Evolutionary conservation across 2,329 filamentous ascomycete species (phyloP).

Genomic region (Diplodia seriata): DNA sequence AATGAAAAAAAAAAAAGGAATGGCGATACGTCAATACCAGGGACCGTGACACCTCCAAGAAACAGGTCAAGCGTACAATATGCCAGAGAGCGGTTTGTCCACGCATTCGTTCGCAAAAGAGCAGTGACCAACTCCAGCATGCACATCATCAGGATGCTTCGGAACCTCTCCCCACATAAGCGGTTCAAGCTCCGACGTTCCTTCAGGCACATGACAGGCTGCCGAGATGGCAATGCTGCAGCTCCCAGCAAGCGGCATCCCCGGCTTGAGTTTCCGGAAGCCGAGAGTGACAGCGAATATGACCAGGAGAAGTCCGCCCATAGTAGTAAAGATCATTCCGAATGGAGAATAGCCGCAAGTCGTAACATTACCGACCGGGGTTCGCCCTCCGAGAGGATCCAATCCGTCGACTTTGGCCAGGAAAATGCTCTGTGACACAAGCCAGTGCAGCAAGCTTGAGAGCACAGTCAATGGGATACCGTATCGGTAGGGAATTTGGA

Average conservation of each 20-base stretch:
- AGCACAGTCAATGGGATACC: no score
- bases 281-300: background rate
- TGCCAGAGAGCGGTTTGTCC: background rate
- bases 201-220: background rate
- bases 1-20: no score
- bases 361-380: no score
- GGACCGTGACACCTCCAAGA: background rate
- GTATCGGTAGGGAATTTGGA: no score
- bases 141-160: background rate
- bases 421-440: no score
- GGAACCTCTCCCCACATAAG: background rate
- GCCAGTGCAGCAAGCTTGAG: no score
- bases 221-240: background rate
- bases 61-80: background rate
- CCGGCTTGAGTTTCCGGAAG: background rate
- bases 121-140: background rate
- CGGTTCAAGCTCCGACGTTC: background rate
- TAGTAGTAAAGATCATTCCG: no score
- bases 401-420: conserved; percentile 37
- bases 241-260: conserved; percentile 2
- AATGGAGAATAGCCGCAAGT: no score
- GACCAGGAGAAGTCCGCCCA: no score
- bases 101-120: background rate
- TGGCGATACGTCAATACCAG: no score
- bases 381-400: background rate